Evolutionary conservation across 345 rosid species (phyloP).

Genomic region (Syzygium aqueum): DNA sequence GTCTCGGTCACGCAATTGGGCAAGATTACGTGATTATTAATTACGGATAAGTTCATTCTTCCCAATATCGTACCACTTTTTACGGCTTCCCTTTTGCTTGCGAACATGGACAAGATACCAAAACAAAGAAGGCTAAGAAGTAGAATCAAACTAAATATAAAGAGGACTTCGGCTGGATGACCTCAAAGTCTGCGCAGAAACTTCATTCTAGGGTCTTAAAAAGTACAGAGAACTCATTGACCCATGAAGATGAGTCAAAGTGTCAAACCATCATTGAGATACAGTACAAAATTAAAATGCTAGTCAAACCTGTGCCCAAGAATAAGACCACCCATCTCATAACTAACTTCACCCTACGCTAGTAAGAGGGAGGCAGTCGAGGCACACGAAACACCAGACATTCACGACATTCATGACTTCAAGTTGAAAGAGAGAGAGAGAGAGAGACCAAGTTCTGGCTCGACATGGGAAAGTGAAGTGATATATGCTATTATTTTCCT

Average conservation of each 20-base stretch:
- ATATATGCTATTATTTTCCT: neutral
- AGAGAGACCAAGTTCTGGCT: neutral
- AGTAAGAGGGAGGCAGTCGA: neutral
- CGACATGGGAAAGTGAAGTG: neutral
- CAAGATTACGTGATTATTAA: neutral
- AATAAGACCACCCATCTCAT: neutral
- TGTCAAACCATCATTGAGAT: neutral
- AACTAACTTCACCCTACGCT: neutral
- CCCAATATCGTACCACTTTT: neutral
- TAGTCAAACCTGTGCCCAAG: neutral
- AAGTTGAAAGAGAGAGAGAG: neutral
- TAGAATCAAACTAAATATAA: neutral
- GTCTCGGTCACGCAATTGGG: rapidly evolving
- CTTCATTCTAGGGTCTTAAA: neutral
- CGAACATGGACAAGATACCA: neutral
- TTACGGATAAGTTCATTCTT: neutral
- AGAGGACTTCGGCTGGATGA: neutral
- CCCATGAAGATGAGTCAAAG: neutral
- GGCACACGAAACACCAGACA: neutral
- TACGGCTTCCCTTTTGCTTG: neutral
- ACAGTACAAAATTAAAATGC: neutral
- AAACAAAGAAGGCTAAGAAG: neutral
- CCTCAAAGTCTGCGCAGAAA: neutral
- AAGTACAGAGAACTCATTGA: neutral
- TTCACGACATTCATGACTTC: neutral